Base-by-base conservation (phyloP, 805 yeast genomes). In the Kurtzmaniella cleridarum region DNA sequence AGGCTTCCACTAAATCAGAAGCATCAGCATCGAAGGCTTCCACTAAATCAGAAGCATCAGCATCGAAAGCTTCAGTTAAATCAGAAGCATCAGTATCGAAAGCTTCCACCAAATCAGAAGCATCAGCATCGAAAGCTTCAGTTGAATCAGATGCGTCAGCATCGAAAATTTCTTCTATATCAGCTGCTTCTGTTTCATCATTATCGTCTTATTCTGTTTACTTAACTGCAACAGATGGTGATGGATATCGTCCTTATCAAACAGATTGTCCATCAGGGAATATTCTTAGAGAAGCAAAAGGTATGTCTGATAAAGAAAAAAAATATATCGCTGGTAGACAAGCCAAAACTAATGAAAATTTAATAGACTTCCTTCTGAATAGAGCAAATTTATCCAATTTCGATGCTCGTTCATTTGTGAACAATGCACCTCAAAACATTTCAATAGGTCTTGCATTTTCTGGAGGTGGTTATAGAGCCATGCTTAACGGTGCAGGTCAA, bases 391-490 rank as follows among this genome's bases (percentile, higher is more conserved):
- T 66, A 18, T 35, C 53, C 3, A 56, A 62, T 39, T 64, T 66
- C 37, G 56, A 66, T 38, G 65, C 66, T 9, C 46, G 49, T 23
- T 34, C 38, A 10, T 66, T 62, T 40, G 48, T 65, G 15, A 44
- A 49, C 30, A 40, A 48, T 14, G 39, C 53, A 28, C 35, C 57
- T 5, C 36, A 46, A 1, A 64, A 55, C 50, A 57, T 55, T 12
- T 38, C 55, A 10, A 51, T 55, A 28, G 58, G 56, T 3, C 39
- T 52, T 28, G 54, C 55, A 11, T 54, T 51, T 48, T 73, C 86
- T 12, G 96, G 96, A 33, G 96, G 96, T 54, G 96, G 96, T 3
- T 88, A 85, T 59, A 73, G 96, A 44, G 95, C 96, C 27, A 85
- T 88, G 90, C 69, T 81, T 71, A 38, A 47, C 42, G 96, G 95